phyloP scores from a whole-genome alignment of 305 asterid species.

The Lippia alba region DNA sequence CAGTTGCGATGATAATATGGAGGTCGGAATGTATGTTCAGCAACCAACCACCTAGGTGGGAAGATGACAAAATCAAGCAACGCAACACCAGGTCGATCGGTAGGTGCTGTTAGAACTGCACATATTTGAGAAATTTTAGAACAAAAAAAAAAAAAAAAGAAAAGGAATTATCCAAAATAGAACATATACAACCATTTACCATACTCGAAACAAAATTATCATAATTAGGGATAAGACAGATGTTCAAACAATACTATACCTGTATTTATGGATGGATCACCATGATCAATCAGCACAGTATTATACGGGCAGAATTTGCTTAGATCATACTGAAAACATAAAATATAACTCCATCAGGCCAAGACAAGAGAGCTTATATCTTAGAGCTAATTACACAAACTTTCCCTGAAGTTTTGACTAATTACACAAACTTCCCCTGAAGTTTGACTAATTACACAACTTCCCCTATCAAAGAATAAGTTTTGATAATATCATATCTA shows the following conservation, averaged over 20 bases:
- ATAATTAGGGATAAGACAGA: conserved; percentile 3
- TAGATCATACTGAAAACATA: conserved; percentile 78
- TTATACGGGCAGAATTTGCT: conserved; percentile 94
- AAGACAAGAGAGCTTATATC: conserved; percentile 11
- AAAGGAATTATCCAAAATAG: neutral
- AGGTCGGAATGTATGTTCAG: conserved; percentile 97
- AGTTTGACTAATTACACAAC: too few species aligned
- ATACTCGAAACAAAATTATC: conserved; percentile 2
- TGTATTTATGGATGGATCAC: conserved; percentile 96
- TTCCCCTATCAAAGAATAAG: too few species aligned
- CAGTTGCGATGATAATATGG: conserved; percentile 98
- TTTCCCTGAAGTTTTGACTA: too few species aligned
- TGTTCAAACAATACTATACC: conserved; percentile 47
- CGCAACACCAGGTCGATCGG: conserved; percentile 90
- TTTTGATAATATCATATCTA: too few species aligned
- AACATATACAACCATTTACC: conserved; percentile 7
- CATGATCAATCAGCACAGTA: conserved; percentile 89
- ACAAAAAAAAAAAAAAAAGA: neutral
- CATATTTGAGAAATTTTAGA: conserved; percentile 29
- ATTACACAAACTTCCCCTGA: too few species aligned
- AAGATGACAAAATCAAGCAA: conserved; percentile 96
- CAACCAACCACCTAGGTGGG: conserved; percentile 97
- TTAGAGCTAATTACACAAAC: too few species aligned
- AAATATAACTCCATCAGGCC: conserved; percentile 38
- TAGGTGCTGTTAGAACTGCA: conserved; percentile 97